Evolutionary conservation across 306 rosid genomes (phyloP).

Genomic region (Abrus pulchellus): DNA sequence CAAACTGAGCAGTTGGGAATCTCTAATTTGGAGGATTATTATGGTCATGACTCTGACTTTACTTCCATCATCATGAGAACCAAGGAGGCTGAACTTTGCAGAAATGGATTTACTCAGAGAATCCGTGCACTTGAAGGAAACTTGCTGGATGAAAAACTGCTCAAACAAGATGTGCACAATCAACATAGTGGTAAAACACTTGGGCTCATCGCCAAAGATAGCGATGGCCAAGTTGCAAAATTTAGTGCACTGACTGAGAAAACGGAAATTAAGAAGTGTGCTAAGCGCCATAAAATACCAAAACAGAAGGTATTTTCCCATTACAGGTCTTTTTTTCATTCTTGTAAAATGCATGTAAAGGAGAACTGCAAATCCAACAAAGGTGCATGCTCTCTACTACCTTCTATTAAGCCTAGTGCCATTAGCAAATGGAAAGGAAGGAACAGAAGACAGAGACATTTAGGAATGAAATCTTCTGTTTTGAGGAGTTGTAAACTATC

Average conservation of each 20-base stretch:
- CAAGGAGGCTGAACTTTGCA: conserved; percentile 62
- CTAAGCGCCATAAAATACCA: conserved; percentile 47
- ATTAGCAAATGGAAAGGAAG: conserved; percentile 42
- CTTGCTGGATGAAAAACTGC: conserved; percentile 52
- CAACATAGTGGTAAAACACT: conserved; percentile 43
- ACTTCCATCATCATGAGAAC: conserved; percentile 63
- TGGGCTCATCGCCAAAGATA: conserved; percentile 48
- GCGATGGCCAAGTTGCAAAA: conserved; percentile 47
- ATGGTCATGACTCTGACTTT: conserved; percentile 56
- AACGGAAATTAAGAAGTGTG: conserved; percentile 46
- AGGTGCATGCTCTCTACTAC: conserved; percentile 43
- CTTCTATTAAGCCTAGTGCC: conserved; percentile 46
- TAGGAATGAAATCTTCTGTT: conserved; percentile 35
- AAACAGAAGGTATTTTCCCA: conserved; percentile 49
- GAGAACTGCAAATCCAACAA: conserved; percentile 40
- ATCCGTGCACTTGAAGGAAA: conserved; percentile 74
- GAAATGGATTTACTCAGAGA: conserved; percentile 75
- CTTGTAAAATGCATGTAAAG: conserved; percentile 32
- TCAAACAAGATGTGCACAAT: conserved; percentile 47
- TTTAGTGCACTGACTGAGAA: conserved; percentile 29
- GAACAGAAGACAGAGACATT: conserved; percentile 38
- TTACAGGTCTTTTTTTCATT: conserved; percentile 45
- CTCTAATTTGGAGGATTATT: conserved; percentile 53
- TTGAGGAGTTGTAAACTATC: conserved; percentile 43
- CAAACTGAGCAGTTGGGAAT: conserved; percentile 47